Percentiles rank a stretch among this genome's conserved stretches.
phyloP scores from a whole-genome alignment of 768 basidiomycete genomes.

The Naganishia antarctica region DNA sequence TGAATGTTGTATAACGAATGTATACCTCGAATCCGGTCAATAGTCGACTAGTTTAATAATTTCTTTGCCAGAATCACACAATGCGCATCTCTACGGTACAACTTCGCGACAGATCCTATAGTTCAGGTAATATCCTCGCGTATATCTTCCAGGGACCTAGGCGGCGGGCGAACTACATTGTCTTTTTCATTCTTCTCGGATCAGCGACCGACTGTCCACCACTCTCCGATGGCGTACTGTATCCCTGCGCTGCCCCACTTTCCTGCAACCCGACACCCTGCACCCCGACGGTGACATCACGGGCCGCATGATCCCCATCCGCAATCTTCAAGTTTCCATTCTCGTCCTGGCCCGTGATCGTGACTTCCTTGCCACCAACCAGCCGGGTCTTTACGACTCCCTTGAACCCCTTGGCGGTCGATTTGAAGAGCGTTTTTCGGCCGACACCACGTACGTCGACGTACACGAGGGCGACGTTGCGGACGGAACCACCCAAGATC shows the following conservation, averaged over 20 bases:
- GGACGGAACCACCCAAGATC: constrained; percentile 61
- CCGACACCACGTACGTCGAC: constrained; percentile 71
- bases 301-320: constrained; percentile 19
- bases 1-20: too few relatives aligned
- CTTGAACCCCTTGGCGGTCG: constrained; percentile 45
- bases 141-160: background rate
- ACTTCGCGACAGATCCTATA: too few relatives aligned
- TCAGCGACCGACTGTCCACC: background rate
- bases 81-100: too few relatives aligned
- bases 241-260: background rate
- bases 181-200: constrained; percentile 9
- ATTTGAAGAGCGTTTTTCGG: constrained; percentile 63
- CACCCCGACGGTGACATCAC: background rate
- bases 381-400: constrained; percentile 38
- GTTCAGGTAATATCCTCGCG: background rate
- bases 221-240: background rate
- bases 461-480: constrained; percentile 71
- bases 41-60: too few relatives aligned
- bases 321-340: constrained; percentile 15
- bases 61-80: too few relatives aligned
- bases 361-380: constrained; percentile 22
- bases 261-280: constrained; percentile 7
- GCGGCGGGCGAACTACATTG: background rate
- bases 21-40: too few relatives aligned
- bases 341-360: constrained; percentile 20